These are phyloP conservation scores for Salix purpurea DNA, from an alignment of 345 rosid genomes.

Conservation along the genomic window DNA sequence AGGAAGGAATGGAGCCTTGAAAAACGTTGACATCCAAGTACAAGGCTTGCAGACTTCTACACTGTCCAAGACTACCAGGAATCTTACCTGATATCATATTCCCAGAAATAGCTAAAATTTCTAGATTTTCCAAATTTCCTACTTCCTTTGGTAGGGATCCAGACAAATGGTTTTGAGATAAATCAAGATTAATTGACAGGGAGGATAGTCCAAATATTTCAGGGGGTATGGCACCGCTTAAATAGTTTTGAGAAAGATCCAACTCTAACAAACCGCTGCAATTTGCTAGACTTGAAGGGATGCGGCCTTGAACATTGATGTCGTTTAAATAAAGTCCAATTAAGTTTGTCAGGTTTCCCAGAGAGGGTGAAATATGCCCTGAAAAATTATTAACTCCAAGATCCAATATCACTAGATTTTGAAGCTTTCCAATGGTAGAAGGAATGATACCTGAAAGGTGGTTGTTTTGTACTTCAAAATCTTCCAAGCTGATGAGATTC, in stretches of 20 bases:
- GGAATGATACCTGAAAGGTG: constrained; percentile 6
- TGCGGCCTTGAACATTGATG: not conserved
- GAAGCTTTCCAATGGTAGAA: not conserved
- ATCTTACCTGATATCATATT: constrained; percentile 1
- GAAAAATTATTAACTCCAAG: not conserved
- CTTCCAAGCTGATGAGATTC: not conserved
- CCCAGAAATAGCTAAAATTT: not conserved
- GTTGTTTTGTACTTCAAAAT: not conserved
- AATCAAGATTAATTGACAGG: not conserved
- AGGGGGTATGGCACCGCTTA: not conserved
- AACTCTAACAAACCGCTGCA: not conserved
- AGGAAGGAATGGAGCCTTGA: not conserved
- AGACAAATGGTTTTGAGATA: not conserved
- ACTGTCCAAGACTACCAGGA: not conserved
- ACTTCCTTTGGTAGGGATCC: not conserved
- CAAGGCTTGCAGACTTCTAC: not conserved
- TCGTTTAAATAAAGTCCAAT: not conserved
- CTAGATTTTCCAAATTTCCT: not conserved
- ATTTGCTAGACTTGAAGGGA: constrained; percentile 5
- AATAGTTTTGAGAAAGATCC: not conserved
- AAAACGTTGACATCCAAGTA: not conserved
- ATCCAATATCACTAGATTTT: not conserved
- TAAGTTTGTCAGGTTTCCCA: constrained; percentile 1
- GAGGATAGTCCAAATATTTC: not conserved
- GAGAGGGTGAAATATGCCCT: not conserved